A percentile compares a stretch with the other conserved stretches of the same genome.
Conservation (phyloP, 1,139 yeast genomes). For the Taphrina flavorubra region DNA sequence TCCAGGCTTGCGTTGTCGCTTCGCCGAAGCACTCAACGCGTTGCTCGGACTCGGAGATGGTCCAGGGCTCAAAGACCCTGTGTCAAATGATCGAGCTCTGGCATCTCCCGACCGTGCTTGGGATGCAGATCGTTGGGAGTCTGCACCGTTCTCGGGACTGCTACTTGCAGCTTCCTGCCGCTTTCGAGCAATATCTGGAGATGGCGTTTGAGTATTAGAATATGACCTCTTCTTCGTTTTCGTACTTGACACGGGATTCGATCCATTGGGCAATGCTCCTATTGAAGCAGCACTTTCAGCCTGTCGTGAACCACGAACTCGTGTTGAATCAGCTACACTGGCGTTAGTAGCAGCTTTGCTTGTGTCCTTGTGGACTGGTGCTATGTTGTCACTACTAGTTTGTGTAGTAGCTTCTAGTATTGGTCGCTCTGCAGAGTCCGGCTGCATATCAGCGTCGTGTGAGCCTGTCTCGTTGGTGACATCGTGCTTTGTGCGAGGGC, state of each 20-base stretch:
- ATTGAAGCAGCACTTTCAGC: not conserved
- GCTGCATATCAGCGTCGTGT: not conserved
- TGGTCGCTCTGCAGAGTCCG: not conserved
- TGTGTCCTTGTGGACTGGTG: not conserved
- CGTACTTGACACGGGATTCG: not conserved
- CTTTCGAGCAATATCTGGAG: slow-evolving; percentile 11
- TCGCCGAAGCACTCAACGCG: not conserved
- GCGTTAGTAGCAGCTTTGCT: not conserved
- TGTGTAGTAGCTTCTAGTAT: not conserved
- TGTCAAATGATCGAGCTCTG: not conserved
- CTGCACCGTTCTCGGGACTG: not conserved
- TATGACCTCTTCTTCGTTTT: slow-evolving; percentile 1
- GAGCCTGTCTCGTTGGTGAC: not conserved
- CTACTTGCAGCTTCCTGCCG: not conserved
- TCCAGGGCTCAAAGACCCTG: not conserved
- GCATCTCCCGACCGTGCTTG: not conserved
- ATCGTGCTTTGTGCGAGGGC: slow-evolving; percentile 1
- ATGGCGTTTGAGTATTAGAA: not conserved
- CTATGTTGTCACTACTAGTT: not conserved
- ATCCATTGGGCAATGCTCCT: no score
- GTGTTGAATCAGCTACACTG: not conserved
- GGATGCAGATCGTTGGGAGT: not conserved
- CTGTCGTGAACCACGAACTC: not conserved
- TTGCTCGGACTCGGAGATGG: slow-evolving; percentile 4
- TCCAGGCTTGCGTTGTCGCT: slow-evolving; percentile 16